Evolutionary conservation across 2,329 filamentous ascomycete genomes (phyloP).

Genomic region (Stagonosporopsis chrysanthemi): DNA sequence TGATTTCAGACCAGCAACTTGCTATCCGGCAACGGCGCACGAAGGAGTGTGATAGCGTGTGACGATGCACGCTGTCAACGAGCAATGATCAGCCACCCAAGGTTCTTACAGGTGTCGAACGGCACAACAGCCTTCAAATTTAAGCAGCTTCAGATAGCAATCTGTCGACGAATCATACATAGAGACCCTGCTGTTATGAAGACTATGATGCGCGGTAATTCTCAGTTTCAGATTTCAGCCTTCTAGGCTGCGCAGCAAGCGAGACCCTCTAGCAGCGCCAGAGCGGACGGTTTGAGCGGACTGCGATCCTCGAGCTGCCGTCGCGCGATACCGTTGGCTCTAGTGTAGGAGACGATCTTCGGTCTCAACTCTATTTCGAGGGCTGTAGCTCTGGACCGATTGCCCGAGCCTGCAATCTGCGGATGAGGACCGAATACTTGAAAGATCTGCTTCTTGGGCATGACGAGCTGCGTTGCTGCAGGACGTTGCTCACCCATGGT

Average conservation of each 20-base stretch:
- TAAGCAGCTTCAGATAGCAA: slow-evolving; percentile 15
- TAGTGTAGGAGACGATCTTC: slow-evolving; percentile 25
- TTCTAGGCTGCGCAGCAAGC: slow-evolving; percentile 29
- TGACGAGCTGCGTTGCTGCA: slow-evolving; percentile 1
- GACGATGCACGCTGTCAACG: slow-evolving; percentile 23
- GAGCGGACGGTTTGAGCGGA: slow-evolving; percentile 31
- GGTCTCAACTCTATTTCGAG: slow-evolving; percentile 17
- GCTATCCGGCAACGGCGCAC: slow-evolving; percentile 23
- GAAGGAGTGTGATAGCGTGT: slow-evolving; percentile 30
- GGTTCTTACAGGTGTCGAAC: slow-evolving; percentile 11
- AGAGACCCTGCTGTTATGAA: slow-evolving; percentile 20
- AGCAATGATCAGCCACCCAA: slow-evolving; percentile 1
- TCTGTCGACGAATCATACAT: slow-evolving; percentile 1
- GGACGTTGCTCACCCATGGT: neutral
- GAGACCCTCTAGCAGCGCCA: slow-evolving; percentile 22
- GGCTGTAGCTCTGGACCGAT: slow-evolving; percentile 14
- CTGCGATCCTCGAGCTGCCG: slow-evolving; percentile 30
- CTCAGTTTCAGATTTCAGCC: slow-evolving; percentile 39
- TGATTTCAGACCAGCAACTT: slow-evolving; percentile 14
- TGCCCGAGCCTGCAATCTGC: slow-evolving; percentile 9
- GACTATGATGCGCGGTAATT: slow-evolving; percentile 25
- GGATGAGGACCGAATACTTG: neutral
- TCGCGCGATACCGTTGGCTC: slow-evolving; percentile 34
- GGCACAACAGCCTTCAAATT: slow-evolving; percentile 26
- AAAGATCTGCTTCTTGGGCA: slow-evolving; percentile 9